Conservation (phyloP, 768 basidiomycete species). For the Lentinula aciculospora region DNA sequence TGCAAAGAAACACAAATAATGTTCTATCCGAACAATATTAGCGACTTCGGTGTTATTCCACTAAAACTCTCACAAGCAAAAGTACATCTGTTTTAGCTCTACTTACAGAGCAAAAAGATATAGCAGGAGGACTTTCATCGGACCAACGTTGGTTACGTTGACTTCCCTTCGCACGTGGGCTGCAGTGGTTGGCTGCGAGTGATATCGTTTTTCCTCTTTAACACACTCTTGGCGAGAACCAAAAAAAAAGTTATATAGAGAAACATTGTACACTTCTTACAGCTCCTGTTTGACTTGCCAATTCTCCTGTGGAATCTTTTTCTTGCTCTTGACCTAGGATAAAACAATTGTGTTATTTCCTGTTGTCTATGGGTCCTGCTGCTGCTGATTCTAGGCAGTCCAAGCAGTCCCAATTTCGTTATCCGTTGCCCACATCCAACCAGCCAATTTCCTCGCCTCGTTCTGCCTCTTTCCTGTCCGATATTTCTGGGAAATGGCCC, state of each 20-base stretch:
- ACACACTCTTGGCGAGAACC: neutral
- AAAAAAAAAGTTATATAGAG: constrained; percentile 2
- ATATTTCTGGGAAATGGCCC: neutral
- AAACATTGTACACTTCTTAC: neutral
- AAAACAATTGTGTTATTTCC: neutral
- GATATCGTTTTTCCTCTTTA: neutral
- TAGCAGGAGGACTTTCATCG: neutral
- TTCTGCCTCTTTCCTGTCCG: constrained; percentile 8
- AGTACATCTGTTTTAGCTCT: no score
- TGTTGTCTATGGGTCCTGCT: constrained; percentile 1
- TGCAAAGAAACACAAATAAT: neutral
- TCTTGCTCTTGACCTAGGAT: neutral
- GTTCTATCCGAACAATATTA: no score
- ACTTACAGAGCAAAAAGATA: neutral
- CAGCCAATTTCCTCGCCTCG: constrained; percentile 15
- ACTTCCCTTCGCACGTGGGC: neutral
- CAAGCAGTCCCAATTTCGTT: neutral
- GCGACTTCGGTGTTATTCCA: no score
- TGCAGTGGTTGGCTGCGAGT: neutral
- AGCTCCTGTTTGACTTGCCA: neutral
- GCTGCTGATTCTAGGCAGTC: constrained; percentile 1
- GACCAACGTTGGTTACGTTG: neutral
- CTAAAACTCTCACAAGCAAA: no score
- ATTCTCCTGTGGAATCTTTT: neutral
- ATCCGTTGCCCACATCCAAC: constrained; percentile 13